Evolutionary conservation across 208 protist genomes (phyloP).

Genomic region (Leptomonas seymouri): DNA sequence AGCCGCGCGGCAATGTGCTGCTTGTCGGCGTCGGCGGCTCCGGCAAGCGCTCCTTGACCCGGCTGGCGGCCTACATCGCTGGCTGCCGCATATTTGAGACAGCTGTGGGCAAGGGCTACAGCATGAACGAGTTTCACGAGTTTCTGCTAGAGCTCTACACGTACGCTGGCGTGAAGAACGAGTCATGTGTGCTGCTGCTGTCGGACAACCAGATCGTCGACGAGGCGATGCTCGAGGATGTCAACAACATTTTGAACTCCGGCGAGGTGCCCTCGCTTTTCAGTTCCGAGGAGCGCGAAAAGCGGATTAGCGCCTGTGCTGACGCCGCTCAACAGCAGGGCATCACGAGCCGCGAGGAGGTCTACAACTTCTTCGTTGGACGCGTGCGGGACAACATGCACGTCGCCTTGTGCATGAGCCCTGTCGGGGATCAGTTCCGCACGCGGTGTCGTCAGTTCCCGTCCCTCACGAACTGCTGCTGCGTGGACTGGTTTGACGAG

Average conservation of each 20-base stretch:
- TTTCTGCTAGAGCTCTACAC: conserved; percentile 93
- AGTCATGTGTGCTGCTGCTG: conserved; percentile 93
- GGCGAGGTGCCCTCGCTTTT: conserved; percentile 98
- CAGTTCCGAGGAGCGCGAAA: conserved; percentile 95
- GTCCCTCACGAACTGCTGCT: conserved; percentile 97
- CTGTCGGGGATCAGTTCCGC: conserved; percentile 95
- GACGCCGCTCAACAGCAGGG: conserved; percentile 90
- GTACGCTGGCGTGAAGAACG: conserved; percentile 86
- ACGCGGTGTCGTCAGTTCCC: conserved; percentile 96
- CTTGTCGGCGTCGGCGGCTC: conserved; percentile 97
- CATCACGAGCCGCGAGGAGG: conserved; percentile 88
- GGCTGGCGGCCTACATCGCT: conserved; percentile 91
- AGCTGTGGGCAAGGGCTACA: conserved; percentile 93
- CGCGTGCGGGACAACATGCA: conserved; percentile 96
- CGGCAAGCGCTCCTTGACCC: conserved; percentile 96
- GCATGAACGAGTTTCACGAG: conserved; percentile 92
- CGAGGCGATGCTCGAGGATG: conserved; percentile 97
- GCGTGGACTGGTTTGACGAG: conserved; percentile 98
- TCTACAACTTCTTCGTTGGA: conserved; percentile 96
- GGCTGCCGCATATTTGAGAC: conserved; percentile 93
- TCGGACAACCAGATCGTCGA: conserved; percentile 97
- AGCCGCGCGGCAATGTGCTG: conserved; percentile 97
- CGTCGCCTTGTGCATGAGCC: conserved; percentile 97
- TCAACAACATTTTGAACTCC: conserved; percentile 98
- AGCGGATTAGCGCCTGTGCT: conserved; percentile 93